Base-by-base conservation (phyloP, 2,329 filamentous ascomycete genomes). In the Claviceps monticola region DNA sequence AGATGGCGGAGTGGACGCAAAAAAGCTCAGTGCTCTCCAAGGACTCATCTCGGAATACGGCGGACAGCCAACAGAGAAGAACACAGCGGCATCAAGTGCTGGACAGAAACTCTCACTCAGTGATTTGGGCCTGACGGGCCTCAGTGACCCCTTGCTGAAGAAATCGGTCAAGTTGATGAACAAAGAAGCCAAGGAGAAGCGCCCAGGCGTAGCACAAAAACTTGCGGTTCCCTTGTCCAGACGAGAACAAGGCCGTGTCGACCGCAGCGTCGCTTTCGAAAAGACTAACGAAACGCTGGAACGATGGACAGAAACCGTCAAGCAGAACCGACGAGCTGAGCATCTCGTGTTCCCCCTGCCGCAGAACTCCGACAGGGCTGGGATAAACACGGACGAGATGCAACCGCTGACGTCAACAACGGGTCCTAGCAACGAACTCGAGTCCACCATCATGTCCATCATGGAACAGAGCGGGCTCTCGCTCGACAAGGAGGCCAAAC, bases 261-360 rank as follows among this genome's bases (percentile, higher is more conserved):
- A 95, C 61, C 86, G 93, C 49, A 74, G 75, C 50, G 88, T 82
- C 23, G 93, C 93, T 2, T 94, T 90, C 60, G 82, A 89, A 38
- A 90, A 95, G 72, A 90, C 88, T 49, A 95, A 94, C 61, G 84
- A 96, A 66, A 91, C 89, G 0, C 74, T 98, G 26, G 82, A 87
- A 56, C 82, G 88, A 60, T 98, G 93, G 93, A 84, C 84, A 36
- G 91, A 96, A 55, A 97, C 93, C 0, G 89, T 98, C 61, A 95
- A 96, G 69, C 82, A 88, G 36, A 96, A 96, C 66, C 84, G 93
- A 54, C 79, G 88, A 59, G 90, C 91, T 1, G 93, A 97, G 56
- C 88, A 95, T 65, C 73, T 98, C 13, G 75, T 83, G 19, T 98
- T 98, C 62, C 93, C 93, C 5, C 75, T 97, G 0, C 78, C 84